These are phyloP conservation scores for Penicillium sp. DNA, from an alignment of 2,329 filamentous ascomycete genomes.

Conservation along the genomic window DNA sequence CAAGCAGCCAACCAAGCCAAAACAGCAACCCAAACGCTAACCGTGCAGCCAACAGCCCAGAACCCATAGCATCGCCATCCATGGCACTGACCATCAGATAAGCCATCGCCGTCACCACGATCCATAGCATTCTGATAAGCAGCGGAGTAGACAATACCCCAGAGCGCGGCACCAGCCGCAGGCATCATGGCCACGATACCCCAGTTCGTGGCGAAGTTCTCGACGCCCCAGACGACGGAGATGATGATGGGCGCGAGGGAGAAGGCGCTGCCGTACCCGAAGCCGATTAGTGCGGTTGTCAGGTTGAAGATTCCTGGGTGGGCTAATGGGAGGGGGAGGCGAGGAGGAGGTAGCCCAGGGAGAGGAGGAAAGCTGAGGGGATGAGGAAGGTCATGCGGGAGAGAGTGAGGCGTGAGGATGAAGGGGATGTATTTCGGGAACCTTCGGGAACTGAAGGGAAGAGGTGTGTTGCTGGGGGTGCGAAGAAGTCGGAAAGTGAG, in stretches of 20 bases:
- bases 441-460: conserved; percentile 51
- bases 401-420: conserved; percentile 52
- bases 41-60: conserved; percentile 73
- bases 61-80: conserved; percentile 83
- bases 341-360: conserved; percentile 72
- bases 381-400: conserved; percentile 81
- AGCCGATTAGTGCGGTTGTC: conserved; percentile 79
- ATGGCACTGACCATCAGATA: conserved; percentile 66
- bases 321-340: conserved; percentile 74
- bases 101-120: conserved; percentile 36
- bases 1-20: conserved; percentile 74
- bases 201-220: conserved; percentile 98
- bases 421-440: conserved; percentile 41
- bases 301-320: conserved; percentile 80
- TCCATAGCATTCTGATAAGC: conserved; percentile 45
- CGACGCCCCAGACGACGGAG: conserved; percentile 96
- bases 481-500: conserved; percentile 82
- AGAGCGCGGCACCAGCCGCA: conserved; percentile 81
- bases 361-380: conserved; percentile 70
- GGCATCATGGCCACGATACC: conserved; percentile 92
- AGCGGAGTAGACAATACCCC: conserved; percentile 81
- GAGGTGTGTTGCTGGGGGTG: conserved; percentile 63
- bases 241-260: conserved; percentile 87
- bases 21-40: conserved; percentile 76
- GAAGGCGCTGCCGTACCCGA: conserved; percentile 91